Percentiles rank a stretch among this genome's conserved stretches.
Evolutionary conservation across 2,329 filamentous ascomycete species (phyloP).

Genomic region (Coniochaeta sp.): DNA sequence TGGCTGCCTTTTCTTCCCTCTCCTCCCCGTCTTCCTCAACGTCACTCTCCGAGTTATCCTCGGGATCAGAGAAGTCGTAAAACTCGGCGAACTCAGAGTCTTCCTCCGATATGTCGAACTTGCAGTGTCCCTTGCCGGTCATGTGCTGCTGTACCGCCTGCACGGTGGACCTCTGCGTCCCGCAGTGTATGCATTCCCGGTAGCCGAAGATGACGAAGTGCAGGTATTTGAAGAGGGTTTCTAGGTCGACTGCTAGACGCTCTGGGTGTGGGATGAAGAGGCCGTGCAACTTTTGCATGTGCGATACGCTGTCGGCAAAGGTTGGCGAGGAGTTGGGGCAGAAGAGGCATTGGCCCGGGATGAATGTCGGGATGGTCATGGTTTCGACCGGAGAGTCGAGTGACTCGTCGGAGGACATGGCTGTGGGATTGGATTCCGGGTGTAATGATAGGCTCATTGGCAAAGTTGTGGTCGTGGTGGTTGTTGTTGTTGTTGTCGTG

Average conservation of each 20-base stretch:
- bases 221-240: conserved; percentile 39
- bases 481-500: background rate
- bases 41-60: conserved; percentile 5
- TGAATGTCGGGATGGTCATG: conserved; percentile 13
- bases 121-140: conserved; percentile 40
- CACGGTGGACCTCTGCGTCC: conserved; percentile 30
- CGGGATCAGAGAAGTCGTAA: conserved; percentile 23
- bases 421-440: background rate
- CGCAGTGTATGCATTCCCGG: conserved; percentile 44
- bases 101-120: conserved; percentile 26
- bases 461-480: background rate
- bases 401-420: background rate
- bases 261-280: conserved; percentile 33
- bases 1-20: background rate
- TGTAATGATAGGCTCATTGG: background rate
- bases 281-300: conserved; percentile 43
- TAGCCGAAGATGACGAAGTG: conserved; percentile 40
- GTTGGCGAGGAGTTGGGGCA: conserved; percentile 23
- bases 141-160: conserved; percentile 45
- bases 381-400: background rate
- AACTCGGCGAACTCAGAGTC: conserved; percentile 33
- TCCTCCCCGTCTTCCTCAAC: background rate
- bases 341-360: conserved; percentile 31
- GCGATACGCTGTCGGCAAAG: conserved; percentile 30
- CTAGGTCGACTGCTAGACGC: conserved; percentile 35